Evolutionary conservation across 2,329 filamentous ascomycete species (phyloP).

Genomic region (Cytospora piceicola): DNA sequence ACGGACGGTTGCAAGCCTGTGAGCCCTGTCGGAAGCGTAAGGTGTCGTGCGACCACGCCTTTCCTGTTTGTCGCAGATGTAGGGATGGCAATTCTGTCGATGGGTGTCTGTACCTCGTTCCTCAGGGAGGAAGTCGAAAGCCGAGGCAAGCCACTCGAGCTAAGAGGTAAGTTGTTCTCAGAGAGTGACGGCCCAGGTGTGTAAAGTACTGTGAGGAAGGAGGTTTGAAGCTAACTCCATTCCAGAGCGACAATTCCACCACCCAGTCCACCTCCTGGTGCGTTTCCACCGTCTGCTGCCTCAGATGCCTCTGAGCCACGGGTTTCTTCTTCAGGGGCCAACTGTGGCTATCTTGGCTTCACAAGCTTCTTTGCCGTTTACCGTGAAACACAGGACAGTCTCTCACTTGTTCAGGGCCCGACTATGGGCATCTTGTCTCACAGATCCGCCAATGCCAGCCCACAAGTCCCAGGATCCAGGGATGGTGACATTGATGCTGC

Average conservation of each 20-base stretch:
- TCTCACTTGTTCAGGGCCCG: conserved; percentile 41
- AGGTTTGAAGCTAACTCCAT: not conserved
- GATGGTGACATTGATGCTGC: conserved; percentile 1
- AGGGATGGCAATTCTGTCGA: conserved; percentile 40
- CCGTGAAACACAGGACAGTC: conserved; percentile 46
- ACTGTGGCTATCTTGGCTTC: conserved; percentile 49
- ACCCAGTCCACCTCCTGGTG: not conserved
- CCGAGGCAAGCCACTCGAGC: conserved; percentile 20
- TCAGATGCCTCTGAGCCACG: conserved; percentile 14
- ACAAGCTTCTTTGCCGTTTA: conserved; percentile 49
- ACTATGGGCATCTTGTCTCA: conserved; percentile 6
- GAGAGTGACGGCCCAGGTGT: not conserved
- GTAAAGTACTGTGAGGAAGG: not conserved
- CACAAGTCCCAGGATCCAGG: not conserved
- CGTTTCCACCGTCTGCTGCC: not conserved
- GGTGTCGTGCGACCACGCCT: conserved; percentile 48
- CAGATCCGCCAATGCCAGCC: not conserved
- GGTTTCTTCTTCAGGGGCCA: conserved; percentile 13
- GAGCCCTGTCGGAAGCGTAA: conserved; percentile 48
- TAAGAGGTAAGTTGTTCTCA: not conserved
- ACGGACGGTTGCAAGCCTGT: conserved; percentile 33
- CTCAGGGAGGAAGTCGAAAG: conserved; percentile 25
- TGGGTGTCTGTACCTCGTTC: conserved; percentile 43
- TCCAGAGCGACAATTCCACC: not conserved
- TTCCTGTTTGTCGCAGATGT: conserved; percentile 47